These are phyloP conservation scores for Trichoderma sp. DNA, from an alignment of 2,329 filamentous ascomycete genomes.

Conservation along the genomic window DNA sequence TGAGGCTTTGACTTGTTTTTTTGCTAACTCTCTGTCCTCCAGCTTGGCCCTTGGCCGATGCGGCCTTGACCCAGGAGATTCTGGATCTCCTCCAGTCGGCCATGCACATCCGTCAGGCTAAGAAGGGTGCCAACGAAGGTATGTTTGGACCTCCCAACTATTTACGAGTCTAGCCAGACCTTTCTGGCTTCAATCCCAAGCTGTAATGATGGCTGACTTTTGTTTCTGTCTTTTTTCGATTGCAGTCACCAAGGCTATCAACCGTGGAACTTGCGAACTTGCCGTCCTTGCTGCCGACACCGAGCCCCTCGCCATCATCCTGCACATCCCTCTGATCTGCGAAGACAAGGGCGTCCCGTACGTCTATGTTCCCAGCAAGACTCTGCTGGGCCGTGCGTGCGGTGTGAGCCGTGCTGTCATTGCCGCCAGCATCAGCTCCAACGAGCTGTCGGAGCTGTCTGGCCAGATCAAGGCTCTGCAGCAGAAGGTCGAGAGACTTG, in stretches of 20 bases:
- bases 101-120: slow-evolving; percentile 66
- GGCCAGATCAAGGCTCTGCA: slow-evolving; percentile 84
- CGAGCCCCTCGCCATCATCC: slow-evolving; percentile 78
- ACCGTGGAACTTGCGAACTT: slow-evolving; percentile 86
- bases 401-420: slow-evolving; percentile 89
- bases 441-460: slow-evolving; percentile 84
- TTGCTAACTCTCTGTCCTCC: slow-evolving; percentile 23
- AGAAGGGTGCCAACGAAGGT: slow-evolving; percentile 83
- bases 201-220: slow-evolving; percentile 12
- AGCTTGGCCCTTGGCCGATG: slow-evolving; percentile 72
- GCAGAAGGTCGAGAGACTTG: slow-evolving; percentile 92
- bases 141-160: slow-evolving; percentile 21
- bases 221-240: neutral
- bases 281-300: slow-evolving; percentile 89
- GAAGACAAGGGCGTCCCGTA: slow-evolving; percentile 71
- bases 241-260: slow-evolving; percentile 73
- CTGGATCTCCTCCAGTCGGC: slow-evolving; percentile 76
- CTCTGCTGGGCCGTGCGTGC: slow-evolving; percentile 81
- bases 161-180: too few relatives aligned
- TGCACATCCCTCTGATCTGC: slow-evolving; percentile 83
- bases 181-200: neutral
- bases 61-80: slow-evolving; percentile 73
- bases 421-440: slow-evolving; percentile 82
- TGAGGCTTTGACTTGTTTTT: neutral
- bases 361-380: slow-evolving; percentile 73